phyloP scores from a whole-genome alignment of 2,329 filamentous ascomycete genomes.

The Aspergillus sp. region DNA sequence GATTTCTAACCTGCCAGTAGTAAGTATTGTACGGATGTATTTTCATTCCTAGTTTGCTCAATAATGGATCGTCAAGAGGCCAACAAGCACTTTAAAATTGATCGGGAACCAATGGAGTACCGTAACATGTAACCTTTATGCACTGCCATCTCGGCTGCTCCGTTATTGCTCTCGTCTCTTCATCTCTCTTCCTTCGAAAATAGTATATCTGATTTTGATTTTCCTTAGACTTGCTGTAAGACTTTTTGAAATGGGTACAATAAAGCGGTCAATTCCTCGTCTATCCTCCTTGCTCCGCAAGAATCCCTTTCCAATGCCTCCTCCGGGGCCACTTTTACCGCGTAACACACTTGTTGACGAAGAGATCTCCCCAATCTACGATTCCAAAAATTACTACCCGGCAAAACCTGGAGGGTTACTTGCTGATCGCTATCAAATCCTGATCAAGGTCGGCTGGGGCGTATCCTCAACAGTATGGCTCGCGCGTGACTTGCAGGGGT shows the following conservation, averaged over 20 bases:
- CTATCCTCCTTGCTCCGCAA: conserved; percentile 24
- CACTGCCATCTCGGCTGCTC: no score
- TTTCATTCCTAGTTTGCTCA: no score
- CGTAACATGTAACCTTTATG: no score
- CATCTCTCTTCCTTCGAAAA: no score
- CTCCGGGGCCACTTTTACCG: conserved; percentile 24
- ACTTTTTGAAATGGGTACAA: conserved; percentile 21
- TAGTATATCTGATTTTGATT: no score
- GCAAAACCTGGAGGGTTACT: conserved; percentile 40
- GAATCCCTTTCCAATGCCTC: conserved; percentile 26
- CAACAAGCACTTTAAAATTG: no score
- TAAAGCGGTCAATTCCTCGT: conserved; percentile 18
- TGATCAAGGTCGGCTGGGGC: conserved; percentile 46
- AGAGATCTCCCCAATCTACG: conserved; percentile 39
- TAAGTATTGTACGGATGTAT: no score
- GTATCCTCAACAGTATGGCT: conserved; percentile 37
- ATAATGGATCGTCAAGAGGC: no score
- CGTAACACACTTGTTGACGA: conserved; percentile 38
- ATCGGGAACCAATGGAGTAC: no score
- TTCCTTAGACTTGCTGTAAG: no score
- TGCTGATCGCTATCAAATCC: conserved; percentile 35
- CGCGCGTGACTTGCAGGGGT: conserved; percentile 29
- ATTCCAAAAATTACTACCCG: conserved; percentile 40
- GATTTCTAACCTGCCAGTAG: no score
- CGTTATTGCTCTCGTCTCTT: no score